Percentiles rank a stretch among this genome's conserved stretches.
Conservation (phyloP, 345 rosid species). For the Syzygium jambos region DNA sequence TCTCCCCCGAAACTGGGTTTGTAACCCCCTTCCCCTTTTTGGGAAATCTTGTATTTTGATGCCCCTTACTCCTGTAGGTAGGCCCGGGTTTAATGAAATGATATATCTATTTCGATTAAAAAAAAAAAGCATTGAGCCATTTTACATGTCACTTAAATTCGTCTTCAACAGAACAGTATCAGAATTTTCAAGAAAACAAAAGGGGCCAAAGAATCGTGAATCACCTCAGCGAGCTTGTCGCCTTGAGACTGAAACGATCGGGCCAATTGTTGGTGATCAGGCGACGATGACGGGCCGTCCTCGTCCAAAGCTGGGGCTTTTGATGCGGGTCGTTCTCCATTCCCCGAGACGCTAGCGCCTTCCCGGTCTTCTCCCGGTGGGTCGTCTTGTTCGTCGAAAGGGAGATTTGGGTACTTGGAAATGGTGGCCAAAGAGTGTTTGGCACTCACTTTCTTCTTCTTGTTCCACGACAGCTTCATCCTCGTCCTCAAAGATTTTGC, state of each 20-base stretch:
- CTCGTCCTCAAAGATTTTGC: neutral
- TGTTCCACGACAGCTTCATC: conserved; percentile 84
- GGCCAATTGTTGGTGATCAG: conserved; percentile 22
- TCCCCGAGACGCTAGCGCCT: neutral
- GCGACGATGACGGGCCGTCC: conserved; percentile 1
- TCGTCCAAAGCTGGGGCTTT: conserved; percentile 1
- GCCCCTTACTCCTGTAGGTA: no score
- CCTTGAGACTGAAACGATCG: conserved; percentile 60
- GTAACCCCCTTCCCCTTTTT: no score
- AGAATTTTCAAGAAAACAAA: neutral
- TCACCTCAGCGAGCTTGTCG: conserved; percentile 71
- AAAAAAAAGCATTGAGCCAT: neutral
- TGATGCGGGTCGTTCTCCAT: neutral
- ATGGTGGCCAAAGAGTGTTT: conserved; percentile 42
- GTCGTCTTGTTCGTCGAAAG: conserved; percentile 36
- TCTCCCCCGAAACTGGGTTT: no score
- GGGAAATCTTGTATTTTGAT: no score
- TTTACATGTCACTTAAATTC: neutral
- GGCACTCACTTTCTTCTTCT: conserved; percentile 20
- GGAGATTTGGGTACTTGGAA: conserved; percentile 39
- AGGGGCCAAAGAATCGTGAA: neutral
- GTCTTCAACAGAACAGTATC: neutral
- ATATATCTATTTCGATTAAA: no score
- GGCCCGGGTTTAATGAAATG: no score
- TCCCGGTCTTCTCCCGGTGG: neutral